A percentile compares a stretch with the other conserved stretches of the same genome.
Evolutionary conservation across 2,329 filamentous ascomycete genomes (phyloP).

Genomic region (Pyrenophora graminea): DNA sequence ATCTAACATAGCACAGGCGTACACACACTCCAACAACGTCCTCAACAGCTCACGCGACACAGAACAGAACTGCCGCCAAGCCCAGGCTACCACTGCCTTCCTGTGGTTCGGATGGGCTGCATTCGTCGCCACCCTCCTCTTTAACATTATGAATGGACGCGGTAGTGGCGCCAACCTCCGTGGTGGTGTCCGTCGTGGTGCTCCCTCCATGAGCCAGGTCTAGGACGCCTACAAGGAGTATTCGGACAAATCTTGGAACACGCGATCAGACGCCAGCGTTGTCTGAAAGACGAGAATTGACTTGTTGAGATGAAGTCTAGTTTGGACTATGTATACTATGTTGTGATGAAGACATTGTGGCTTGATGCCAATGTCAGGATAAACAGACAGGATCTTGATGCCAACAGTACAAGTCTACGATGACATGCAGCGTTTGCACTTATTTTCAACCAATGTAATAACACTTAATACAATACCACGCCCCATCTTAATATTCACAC

Average conservation of each 20-base stretch:
- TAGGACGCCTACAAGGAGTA: constrained; percentile 45
- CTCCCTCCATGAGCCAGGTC: constrained; percentile 60
- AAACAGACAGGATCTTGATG: no score
- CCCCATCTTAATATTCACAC: no score
- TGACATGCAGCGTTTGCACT: no score
- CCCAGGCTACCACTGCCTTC: constrained; percentile 75
- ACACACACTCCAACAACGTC: constrained; percentile 59
- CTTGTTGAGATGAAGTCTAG: background rate
- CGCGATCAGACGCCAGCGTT: constrained; percentile 22
- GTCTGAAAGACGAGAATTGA: constrained; percentile 6
- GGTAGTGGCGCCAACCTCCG: constrained; percentile 53
- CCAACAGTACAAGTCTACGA: no score
- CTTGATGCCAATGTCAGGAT: no score
- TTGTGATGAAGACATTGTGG: background rate
- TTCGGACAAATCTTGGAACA: constrained; percentile 35
- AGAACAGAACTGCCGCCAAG: constrained; percentile 71
- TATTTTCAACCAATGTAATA: no score
- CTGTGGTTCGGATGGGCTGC: constrained; percentile 76
- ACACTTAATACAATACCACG: no score
- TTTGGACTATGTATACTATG: constrained; percentile 3
- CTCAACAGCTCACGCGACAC: constrained; percentile 64
- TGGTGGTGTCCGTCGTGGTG: constrained; percentile 52
- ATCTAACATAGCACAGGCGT: constrained; percentile 39
- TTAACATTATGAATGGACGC: constrained; percentile 60
- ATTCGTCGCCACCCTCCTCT: constrained; percentile 60